Percentiles rank a stretch among this genome's conserved stretches.
Evolutionary conservation across 306 rosid species (phyloP).

Genomic region (Cyamopsis tetragonoloba): DNA sequence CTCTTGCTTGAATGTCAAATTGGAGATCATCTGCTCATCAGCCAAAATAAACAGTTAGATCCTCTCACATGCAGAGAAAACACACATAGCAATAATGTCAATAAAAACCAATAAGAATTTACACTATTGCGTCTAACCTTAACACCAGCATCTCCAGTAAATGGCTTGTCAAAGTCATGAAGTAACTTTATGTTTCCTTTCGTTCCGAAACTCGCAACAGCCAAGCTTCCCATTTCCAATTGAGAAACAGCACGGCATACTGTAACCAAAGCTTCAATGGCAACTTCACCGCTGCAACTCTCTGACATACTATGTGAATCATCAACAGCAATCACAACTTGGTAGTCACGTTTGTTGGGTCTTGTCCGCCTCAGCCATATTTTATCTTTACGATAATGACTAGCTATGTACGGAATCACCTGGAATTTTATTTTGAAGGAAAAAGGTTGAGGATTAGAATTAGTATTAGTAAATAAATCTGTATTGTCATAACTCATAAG

Average conservation of each 20-base stretch:
- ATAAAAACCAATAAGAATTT: neutral
- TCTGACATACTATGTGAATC: conserved; percentile 95
- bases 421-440: conserved; percentile 10
- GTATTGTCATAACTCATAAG: neutral
- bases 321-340: conserved; percentile 88
- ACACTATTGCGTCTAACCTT: conserved; percentile 45
- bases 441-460: neutral
- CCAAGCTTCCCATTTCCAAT: conserved; percentile 78
- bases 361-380: conserved; percentile 92
- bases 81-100: neutral
- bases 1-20: conserved; percentile 83
- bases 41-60: conserved; percentile 24
- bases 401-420: conserved; percentile 87
- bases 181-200: conserved; percentile 75
- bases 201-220: conserved; percentile 88
- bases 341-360: conserved; percentile 94
- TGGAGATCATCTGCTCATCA: conserved; percentile 69
- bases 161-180: conserved; percentile 83
- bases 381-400: conserved; percentile 75
- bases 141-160: conserved; percentile 72
- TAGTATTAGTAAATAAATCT: neutral
- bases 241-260: conserved; percentile 93
- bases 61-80: neutral
- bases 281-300: conserved; percentile 66
- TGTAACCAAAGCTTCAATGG: conserved; percentile 80